Conservation (phyloP, 2,329 filamentous ascomycete species). For the Calonectria honghensis region DNA sequence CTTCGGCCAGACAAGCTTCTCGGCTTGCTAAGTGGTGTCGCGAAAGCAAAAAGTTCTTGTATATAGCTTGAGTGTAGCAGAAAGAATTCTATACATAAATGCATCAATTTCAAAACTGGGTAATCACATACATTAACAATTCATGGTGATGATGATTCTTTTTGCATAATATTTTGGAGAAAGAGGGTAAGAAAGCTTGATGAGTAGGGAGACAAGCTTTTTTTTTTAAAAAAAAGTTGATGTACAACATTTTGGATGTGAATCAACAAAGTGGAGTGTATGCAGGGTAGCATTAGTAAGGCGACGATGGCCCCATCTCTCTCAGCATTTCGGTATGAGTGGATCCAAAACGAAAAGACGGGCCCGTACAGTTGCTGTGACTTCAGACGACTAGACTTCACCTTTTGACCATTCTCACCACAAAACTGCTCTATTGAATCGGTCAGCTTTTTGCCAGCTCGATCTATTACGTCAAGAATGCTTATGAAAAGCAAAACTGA, state of each 20-base stretch:
- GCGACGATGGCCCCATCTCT: neutral
- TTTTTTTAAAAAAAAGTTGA: no score
- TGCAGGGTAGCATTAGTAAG: neutral
- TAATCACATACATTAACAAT: neutral
- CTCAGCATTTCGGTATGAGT: neutral
- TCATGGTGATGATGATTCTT: neutral
- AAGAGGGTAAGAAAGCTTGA: no score
- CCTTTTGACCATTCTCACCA: neutral
- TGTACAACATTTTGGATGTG: no score
- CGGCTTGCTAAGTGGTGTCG: slow-evolving; percentile 21
- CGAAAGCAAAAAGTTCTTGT: neutral
- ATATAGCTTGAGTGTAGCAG: neutral
- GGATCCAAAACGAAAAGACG: neutral
- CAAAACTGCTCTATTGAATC: neutral
- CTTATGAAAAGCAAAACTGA: neutral
- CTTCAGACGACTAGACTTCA: neutral
- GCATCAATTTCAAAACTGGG: no score
- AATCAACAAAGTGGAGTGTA: neutral
- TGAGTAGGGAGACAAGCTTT: no score
- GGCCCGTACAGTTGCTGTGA: neutral
- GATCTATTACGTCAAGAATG: neutral
- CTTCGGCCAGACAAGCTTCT: slow-evolving; percentile 29
- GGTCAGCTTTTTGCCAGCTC: neutral
- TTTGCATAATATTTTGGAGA: no score
- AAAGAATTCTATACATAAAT: neutral